A percentile compares a stretch with the other conserved stretches of the same genome.
Evolutionary conservation across 306 rosid genomes (phyloP).

Genomic region (Gleditsia sinensis): DNA sequence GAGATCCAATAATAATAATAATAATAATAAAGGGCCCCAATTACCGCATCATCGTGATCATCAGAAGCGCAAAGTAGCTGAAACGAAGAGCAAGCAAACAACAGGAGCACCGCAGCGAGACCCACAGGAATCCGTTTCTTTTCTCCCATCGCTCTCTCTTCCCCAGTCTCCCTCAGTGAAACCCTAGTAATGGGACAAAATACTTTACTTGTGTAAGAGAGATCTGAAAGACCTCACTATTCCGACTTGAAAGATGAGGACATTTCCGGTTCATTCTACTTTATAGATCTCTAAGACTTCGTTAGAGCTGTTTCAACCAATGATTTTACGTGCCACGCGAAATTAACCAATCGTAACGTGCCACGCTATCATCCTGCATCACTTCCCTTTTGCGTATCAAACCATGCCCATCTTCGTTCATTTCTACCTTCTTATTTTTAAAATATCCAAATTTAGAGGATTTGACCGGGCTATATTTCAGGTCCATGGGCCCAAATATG

Average conservation of each 20-base stretch:
- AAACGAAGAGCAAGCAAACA: constrained; percentile 49
- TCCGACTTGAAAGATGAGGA: not conserved
- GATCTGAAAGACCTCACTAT: constrained; percentile 31
- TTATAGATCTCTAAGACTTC: constrained; percentile 45
- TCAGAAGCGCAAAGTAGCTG: constrained; percentile 61
- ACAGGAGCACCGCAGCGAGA: constrained; percentile 34
- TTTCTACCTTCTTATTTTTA: not conserved
- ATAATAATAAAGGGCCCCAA: not conserved
- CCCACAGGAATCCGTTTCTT: constrained; percentile 39
- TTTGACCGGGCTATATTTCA: constrained; percentile 23
- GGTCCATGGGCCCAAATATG: constrained; percentile 16
- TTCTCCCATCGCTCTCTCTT: constrained; percentile 35
- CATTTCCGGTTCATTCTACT: not conserved
- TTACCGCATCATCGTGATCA: constrained; percentile 46
- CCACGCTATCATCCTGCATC: constrained; percentile 46
- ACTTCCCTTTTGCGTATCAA: not conserved
- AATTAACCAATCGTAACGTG: not conserved
- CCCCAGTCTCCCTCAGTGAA: not conserved
- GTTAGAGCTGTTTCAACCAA: constrained; percentile 63
- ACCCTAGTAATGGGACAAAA: constrained; percentile 17
- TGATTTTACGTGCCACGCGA: constrained; percentile 55
- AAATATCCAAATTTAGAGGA: not conserved
- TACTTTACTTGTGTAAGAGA: not conserved
- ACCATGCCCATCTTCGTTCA: not conserved
- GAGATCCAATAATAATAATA: constrained; percentile 4